These are phyloP conservation scores for Yamadazyma phyllophila DNA, from an alignment of 805 yeast genomes.

Conservation along the genomic window DNA sequence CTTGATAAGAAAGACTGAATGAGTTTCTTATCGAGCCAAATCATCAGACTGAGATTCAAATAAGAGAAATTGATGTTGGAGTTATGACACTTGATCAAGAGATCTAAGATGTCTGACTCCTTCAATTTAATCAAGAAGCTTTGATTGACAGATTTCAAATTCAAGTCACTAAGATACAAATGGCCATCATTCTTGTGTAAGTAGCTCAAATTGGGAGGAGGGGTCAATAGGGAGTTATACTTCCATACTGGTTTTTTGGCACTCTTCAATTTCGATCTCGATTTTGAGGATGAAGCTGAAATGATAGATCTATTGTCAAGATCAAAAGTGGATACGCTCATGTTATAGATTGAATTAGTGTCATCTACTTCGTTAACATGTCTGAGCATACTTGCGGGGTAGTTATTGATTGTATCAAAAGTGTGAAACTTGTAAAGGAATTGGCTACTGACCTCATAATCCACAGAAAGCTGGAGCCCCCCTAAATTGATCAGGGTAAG, in stretches of 20 bases:
- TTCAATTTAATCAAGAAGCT: slow-evolving; percentile 28
- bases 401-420: slow-evolving; percentile 39
- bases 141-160: slow-evolving; percentile 36
- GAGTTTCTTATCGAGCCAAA: slow-evolving; percentile 45
- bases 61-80: slow-evolving; percentile 25
- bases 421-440: slow-evolving; percentile 34
- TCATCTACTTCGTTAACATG: slow-evolving; percentile 14
- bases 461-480: slow-evolving; percentile 60
- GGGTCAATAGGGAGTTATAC: slow-evolving; percentile 40
- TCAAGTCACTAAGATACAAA: slow-evolving; percentile 40
- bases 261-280: not conserved
- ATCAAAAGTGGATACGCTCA: slow-evolving; percentile 8
- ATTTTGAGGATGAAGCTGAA: slow-evolving; percentile 3
- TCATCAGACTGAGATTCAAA: slow-evolving; percentile 43
- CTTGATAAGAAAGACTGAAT: slow-evolving; percentile 35
- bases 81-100: slow-evolving; percentile 27
- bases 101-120: slow-evolving; percentile 31
- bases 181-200: slow-evolving; percentile 29
- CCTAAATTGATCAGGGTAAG: slow-evolving; percentile 56
- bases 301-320: slow-evolving; percentile 12
- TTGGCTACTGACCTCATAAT: slow-evolving; percentile 52
- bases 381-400: slow-evolving; percentile 26
- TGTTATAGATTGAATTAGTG: slow-evolving; percentile 13
- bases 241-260: slow-evolving; percentile 27
- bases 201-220: slow-evolving; percentile 33